Evolutionary conservation across 116 monocot genomes (phyloP), one percentile per base, ranked within the genome.

Genomic region (Phalaenopsis hybrid): DNA sequence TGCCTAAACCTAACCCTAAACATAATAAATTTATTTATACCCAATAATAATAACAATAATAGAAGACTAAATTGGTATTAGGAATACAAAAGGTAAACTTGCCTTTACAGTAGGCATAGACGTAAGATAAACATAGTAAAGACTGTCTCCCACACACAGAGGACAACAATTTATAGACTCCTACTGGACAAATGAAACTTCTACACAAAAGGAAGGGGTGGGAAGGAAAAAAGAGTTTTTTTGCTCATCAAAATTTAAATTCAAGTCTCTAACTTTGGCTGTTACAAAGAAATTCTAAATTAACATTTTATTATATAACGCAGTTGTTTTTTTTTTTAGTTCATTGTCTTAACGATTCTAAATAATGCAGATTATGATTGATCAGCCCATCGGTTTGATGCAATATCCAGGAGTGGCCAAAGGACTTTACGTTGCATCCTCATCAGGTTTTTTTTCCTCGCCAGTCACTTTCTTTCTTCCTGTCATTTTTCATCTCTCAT

Each of bases 401-500:
- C 84, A 88, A 80, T 98, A 98, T 88, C 91, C 93, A 51, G 97
- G 90, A 2, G 92, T 98, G 10, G 93, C 95, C 43, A 90, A 84
- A 37, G 97, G 97, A 52, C 97, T 98, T 79, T 93, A 93, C 86
- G 89, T 86, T 46, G 93, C 97, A 73, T 93, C 88, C 80, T 83
- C 89, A 78, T 88, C 88, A 88, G 96, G 96, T 94, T 83, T 44
- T 46, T 79, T n/a, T 86, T 15, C 21, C 63, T 44, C 63, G 57
- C 65, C 41, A 41, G 44, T 21, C 74, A 59, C 44, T 80, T 43
- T 79, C 13, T 43, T 55, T 82, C 21, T 23, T 25, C 5, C 25
- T 65, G 8, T 23, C 65, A 65, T 12, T 65, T 8, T 65, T 21
- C 6, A 21, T 65, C 65, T 23, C 65, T 65, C 65, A 1, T 7